These are phyloP conservation scores for Metroxylon sagu DNA, from an alignment of 176 grass and related monocot species.

Conservation along the genomic window DNA sequence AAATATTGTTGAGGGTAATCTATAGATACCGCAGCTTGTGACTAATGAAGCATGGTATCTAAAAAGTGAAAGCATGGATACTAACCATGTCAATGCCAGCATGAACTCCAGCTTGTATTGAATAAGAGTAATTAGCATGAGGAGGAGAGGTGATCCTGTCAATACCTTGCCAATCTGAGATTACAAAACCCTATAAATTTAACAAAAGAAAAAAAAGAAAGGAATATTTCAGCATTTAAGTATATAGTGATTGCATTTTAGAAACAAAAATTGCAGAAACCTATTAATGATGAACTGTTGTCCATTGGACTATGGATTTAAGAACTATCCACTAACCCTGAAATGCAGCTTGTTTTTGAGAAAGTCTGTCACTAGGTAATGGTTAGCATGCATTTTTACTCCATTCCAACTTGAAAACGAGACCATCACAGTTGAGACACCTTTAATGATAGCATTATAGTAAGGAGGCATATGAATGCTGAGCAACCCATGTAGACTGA, in stretches of 20 bases:
- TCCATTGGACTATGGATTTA: neutral
- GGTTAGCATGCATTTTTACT: slow-evolving; percentile 71
- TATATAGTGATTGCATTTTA: too few species aligned
- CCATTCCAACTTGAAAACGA: slow-evolving; percentile 79
- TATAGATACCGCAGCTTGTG: too few species aligned
- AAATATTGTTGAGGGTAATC: too few species aligned
- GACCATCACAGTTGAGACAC: slow-evolving; percentile 68
- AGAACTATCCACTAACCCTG: slow-evolving; percentile 36
- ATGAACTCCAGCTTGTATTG: slow-evolving; percentile 40
- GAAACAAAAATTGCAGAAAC: too few species aligned
- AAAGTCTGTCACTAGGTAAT: slow-evolving; percentile 47
- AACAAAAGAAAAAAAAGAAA: too few species aligned
- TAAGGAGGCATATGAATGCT: slow-evolving; percentile 68
- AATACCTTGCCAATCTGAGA: slow-evolving; percentile 69
- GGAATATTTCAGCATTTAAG: too few species aligned
- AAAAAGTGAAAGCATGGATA: neutral
- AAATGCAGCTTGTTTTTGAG: slow-evolving; percentile 73
- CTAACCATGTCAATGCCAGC: slow-evolving; percentile 72
- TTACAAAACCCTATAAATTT: slow-evolving; percentile 49
- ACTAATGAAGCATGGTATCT: too few species aligned
- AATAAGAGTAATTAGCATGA: slow-evolving; percentile 53
- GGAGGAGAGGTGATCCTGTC: slow-evolving; percentile 46
- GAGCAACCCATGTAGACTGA: slow-evolving; percentile 31
- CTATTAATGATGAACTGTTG: too few species aligned
- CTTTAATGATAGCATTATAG: slow-evolving; percentile 49